These are phyloP conservation scores for Geosiphon pyriformis DNA, from an alignment of 192 early-diverging fungal species.

Conservation along the genomic window DNA sequence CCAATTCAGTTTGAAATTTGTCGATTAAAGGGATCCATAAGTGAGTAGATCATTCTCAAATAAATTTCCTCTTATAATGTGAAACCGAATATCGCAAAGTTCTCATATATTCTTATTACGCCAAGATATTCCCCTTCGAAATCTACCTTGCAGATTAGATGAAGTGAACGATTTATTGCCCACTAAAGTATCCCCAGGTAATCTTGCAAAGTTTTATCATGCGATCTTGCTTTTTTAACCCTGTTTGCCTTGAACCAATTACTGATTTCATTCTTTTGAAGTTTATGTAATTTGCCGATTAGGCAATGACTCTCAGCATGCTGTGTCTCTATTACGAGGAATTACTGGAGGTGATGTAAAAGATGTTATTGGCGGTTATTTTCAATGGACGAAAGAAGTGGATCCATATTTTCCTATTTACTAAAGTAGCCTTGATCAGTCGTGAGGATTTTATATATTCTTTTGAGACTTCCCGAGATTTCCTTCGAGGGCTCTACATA, in stretches of 20 bases:
- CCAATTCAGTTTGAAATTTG: conserved; percentile 81
- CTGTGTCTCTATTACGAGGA: conserved; percentile 68
- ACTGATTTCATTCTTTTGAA: conserved; percentile 9
- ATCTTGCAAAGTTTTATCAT: background rate
- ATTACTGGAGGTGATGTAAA: conserved; percentile 46
- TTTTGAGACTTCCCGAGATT: too few species aligned
- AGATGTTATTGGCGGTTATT: conserved; percentile 81
- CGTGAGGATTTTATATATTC: too few species aligned
- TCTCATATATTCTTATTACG: too few species aligned
- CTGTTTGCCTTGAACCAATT: background rate
- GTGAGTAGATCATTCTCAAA: conserved; percentile 29
- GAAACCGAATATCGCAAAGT: background rate
- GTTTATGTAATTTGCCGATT: conserved; percentile 84
- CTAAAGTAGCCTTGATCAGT: too few species aligned
- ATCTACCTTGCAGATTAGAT: conserved; percentile 39
- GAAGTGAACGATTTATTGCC: conserved; percentile 32
- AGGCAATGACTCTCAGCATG: conserved; percentile 88
- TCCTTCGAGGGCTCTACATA: too few species aligned
- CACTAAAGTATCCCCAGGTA: conserved; percentile 1
- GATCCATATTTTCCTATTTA: conserved; percentile 82
- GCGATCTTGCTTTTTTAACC: background rate
- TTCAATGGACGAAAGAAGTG: conserved; percentile 66
- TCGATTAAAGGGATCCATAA: conserved; percentile 58
- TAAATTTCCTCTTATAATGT: background rate
- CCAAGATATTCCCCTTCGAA: conserved; percentile 57